Evolutionary conservation across 805 yeast genomes (phyloP).

Genomic region (Kregervanrija pseudodelftensis): DNA sequence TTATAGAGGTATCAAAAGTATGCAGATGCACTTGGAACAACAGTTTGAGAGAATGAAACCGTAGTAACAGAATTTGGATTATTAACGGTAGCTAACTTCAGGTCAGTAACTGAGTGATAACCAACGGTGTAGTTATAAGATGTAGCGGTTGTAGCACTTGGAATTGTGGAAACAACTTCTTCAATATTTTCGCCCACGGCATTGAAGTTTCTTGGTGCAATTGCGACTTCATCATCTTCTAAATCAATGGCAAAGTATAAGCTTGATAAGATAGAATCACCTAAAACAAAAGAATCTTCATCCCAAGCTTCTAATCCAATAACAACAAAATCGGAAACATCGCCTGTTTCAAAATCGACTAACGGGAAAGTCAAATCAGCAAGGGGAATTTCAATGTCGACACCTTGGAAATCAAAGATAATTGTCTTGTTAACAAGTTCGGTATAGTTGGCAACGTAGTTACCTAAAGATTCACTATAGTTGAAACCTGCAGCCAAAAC

Average conservation of each 20-base stretch:
- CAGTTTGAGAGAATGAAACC: slow-evolving; percentile 7
- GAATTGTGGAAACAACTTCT: slow-evolving; percentile 3
- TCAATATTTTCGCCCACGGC: slow-evolving; percentile 5
- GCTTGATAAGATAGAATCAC: slow-evolving; percentile 46
- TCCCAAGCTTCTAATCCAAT: slow-evolving; percentile 31
- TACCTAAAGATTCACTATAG: slow-evolving; percentile 33
- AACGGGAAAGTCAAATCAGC: slow-evolving; percentile 8
- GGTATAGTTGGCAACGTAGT: slow-evolving; percentile 37
- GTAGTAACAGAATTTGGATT: slow-evolving; percentile 6
- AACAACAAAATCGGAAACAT: slow-evolving; percentile 28
- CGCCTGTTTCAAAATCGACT: slow-evolving; percentile 1
- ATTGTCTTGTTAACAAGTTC: slow-evolving; percentile 20
- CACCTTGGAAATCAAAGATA: slow-evolving; percentile 48
- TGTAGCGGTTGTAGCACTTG: slow-evolving; percentile 10
- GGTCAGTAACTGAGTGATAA: slow-evolving; percentile 7
- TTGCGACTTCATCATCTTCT: slow-evolving; percentile 35
- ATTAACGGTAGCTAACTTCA: slow-evolving; percentile 9
- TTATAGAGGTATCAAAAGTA: not conserved
- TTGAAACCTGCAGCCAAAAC: slow-evolving; percentile 31
- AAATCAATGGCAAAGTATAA: slow-evolving; percentile 50
- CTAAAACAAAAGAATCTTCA: slow-evolving; percentile 35
- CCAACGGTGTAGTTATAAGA: slow-evolving; percentile 9
- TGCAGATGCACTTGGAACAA: slow-evolving; percentile 5
- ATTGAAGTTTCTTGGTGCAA: slow-evolving; percentile 8
- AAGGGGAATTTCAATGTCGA: slow-evolving; percentile 41